These are phyloP conservation scores for Tinospora cordifolia DNA, from an alignment of 164 flowering plant species.

Conservation along the genomic window DNA sequence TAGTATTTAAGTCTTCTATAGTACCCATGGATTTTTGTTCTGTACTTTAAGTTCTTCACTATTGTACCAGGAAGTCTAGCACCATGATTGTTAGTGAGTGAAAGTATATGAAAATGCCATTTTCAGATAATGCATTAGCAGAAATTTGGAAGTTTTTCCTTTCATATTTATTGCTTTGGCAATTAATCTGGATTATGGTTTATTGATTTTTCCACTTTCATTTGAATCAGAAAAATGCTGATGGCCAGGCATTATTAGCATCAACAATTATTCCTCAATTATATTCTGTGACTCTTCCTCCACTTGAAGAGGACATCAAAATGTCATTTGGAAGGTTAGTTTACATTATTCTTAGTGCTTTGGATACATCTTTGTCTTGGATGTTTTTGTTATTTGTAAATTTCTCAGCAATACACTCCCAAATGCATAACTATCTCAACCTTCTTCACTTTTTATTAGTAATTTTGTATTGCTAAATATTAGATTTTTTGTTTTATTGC, in stretches of 20 bases:
- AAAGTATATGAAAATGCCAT: no score
- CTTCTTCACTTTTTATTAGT: not conserved
- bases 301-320: conserved; percentile 61
- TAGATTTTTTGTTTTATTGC: conserved; percentile 22
- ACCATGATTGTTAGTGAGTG: not conserved
- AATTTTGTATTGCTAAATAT: not conserved
- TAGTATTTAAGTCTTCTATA: no score
- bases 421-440: not conserved
- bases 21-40: no score
- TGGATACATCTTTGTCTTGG: not conserved
- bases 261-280: conserved; percentile 76
- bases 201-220: conserved; percentile 6
- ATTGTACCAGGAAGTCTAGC: not conserved
- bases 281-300: conserved; percentile 34
- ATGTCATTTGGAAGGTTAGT: conserved; percentile 93
- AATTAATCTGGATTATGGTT: not conserved
- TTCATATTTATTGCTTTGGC: not conserved
- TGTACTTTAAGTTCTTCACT: no score
- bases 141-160: not conserved
- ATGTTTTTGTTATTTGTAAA: not conserved
- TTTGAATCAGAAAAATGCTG: conserved; percentile 56
- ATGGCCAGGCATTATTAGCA: conserved; percentile 72
- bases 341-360: not conserved
- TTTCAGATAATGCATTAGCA: not conserved
- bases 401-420: no score